Conservation (phyloP, 164 flowering plant species). For the Chimonanthus praecox region DNA sequence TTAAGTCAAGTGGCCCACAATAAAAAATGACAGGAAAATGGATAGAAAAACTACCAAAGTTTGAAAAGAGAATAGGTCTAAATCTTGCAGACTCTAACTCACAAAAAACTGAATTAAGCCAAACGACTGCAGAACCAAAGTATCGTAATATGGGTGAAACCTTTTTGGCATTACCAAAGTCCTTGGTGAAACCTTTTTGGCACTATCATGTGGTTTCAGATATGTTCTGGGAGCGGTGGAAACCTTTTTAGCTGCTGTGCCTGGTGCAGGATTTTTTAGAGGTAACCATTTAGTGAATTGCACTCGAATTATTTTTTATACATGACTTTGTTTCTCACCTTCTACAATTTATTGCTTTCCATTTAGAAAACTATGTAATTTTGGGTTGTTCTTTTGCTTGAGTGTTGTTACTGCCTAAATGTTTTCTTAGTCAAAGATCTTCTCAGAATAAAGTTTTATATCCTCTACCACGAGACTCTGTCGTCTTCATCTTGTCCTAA, state of each 20-base stretch:
- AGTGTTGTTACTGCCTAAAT: neutral
- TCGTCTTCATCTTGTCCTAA: too few relatives aligned
- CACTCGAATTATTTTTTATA: too few relatives aligned
- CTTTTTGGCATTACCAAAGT: neutral
- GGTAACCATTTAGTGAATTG: constrained; percentile 34
- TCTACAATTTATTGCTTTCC: neutral
- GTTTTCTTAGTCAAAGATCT: neutral
- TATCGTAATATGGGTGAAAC: too few relatives aligned
- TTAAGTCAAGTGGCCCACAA: too few relatives aligned
- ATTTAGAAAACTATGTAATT: neutral
- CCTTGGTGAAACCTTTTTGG: neutral
- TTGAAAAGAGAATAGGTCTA: too few relatives aligned
- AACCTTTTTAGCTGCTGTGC: constrained; percentile 89
- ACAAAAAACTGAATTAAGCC: too few relatives aligned
- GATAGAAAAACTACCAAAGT: too few relatives aligned
- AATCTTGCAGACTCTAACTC: too few relatives aligned
- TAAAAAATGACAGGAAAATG: too few relatives aligned
- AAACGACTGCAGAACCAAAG: too few relatives aligned
- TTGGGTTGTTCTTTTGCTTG: neutral
- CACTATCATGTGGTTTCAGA: constrained; percentile 32
- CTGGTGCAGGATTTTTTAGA: constrained; percentile 84
- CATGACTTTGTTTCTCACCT: neutral
- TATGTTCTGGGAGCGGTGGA: constrained; percentile 99
- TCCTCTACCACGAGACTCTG: too few relatives aligned
- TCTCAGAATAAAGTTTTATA: too few relatives aligned